Base-by-base conservation (phyloP, 2,329 filamentous ascomycete genomes). In the Diatrype stigma region DNA sequence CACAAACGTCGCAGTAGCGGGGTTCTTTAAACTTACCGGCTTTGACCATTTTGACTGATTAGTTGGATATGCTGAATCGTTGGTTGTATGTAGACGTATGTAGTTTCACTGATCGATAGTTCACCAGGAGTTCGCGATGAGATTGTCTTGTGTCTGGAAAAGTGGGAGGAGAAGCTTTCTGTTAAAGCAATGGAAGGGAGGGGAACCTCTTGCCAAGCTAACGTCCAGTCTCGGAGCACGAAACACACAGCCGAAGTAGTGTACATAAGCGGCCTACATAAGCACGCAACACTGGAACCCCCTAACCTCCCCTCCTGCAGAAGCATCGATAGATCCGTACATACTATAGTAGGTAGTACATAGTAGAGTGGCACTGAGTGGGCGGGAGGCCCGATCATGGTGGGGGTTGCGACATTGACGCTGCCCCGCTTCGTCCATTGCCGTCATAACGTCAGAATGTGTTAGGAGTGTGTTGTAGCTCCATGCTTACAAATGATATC, bases 41-140 rank as follows among this genome's bases (percentile, higher is more conserved):
- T 84, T 96, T 96, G 81, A 96, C 92, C 92, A 96, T 96, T 85
- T 85, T 96, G 87, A 78, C 76, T 78, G 76, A 63, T 78, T 74
- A 67, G 60, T 66, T 32, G 54, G 19, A 52, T 53, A 22, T 22
- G 38, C 37, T 52, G 42, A 44, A 64, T 64, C 68, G 52, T 62
- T 63, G 57, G 51, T 62, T 62, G 42, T 49, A 53, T 55, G 52
- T 55, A 55, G 51, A 57, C 46, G 50, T 52, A n/a, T n/a, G n/a
- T n/a, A n/a, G 46, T 48, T 51, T 32, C 45, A 46, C 34, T 45
- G 48, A 51, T 42, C 38, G 48, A 42, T 51, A 50, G 46, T n/a
- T 54, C 47, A 53, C 45, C 11, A 52, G 30, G 37, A 22, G 16
- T 46, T 48, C 40, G 23, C 40, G 40, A 44, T 28, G 40, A 14